Evolutionary conservation across 768 basidiomycete genomes (phyloP).

Genomic region (Naematelia aurantialba): DNA sequence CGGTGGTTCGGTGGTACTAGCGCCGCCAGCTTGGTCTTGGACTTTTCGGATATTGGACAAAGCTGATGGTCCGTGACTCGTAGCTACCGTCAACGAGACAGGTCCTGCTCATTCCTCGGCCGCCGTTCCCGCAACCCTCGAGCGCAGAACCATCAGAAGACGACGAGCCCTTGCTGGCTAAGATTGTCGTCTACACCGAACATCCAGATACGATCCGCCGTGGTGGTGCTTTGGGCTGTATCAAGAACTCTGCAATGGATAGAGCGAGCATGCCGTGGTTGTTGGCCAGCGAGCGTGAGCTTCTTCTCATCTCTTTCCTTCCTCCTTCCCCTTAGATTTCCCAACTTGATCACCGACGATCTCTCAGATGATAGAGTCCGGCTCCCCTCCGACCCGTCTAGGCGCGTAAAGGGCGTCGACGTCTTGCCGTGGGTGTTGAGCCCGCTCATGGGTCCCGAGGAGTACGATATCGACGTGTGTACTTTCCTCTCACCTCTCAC

Average conservation of each 20-base stretch:
- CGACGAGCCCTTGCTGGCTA: slow-evolving; percentile 75
- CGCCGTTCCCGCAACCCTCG: slow-evolving; percentile 55
- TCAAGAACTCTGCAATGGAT: slow-evolving; percentile 59
- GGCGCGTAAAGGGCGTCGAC: slow-evolving; percentile 63
- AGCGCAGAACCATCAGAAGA: slow-evolving; percentile 36
- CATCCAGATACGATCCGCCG: slow-evolving; percentile 80
- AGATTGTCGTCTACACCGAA: slow-evolving; percentile 81
- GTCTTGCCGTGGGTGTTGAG: slow-evolving; percentile 78
- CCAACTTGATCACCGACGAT: too few relatives aligned
- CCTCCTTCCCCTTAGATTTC: too few relatives aligned
- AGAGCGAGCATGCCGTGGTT: slow-evolving; percentile 46
- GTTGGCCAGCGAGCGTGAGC: slow-evolving; percentile 47
- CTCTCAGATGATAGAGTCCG: slow-evolving; percentile 58
- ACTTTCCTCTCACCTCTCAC: not conserved
- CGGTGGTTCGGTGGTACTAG: too few relatives aligned
- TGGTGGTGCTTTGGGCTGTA: slow-evolving; percentile 77
- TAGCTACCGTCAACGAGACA: slow-evolving; percentile 73
- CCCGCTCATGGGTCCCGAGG: slow-evolving; percentile 90
- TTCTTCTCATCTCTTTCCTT: slow-evolving; percentile 76
- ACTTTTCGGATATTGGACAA: too few relatives aligned
- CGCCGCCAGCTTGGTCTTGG: too few relatives aligned
- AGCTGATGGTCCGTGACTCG: not conserved
- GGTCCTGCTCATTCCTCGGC: slow-evolving; percentile 71
- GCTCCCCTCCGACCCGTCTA: slow-evolving; percentile 59
- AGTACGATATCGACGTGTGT: slow-evolving; percentile 81